Conservation (phyloP, 306 rosid species). For the Glycine soja region DNA sequence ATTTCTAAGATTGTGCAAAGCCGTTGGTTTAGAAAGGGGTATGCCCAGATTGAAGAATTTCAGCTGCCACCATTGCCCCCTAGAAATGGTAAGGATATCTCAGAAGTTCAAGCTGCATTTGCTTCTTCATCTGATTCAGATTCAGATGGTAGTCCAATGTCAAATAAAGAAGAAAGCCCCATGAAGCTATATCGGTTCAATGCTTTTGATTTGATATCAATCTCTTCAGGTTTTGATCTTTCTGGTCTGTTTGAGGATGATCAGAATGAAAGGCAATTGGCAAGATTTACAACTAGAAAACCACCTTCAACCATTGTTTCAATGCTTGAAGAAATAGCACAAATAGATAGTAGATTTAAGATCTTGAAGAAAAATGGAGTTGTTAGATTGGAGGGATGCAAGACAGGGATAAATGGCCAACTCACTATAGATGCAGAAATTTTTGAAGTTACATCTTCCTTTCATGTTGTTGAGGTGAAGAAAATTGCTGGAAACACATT, state of each 20-base stretch:
- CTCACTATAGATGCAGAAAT: slow-evolving; percentile 75
- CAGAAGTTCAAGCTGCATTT: slow-evolving; percentile 46
- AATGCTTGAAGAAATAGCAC: slow-evolving; percentile 68
- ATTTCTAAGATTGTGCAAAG: slow-evolving; percentile 57
- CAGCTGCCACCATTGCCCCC: slow-evolving; percentile 34
- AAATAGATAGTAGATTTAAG: slow-evolving; percentile 56
- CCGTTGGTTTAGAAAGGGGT: slow-evolving; percentile 69
- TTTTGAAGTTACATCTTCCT: slow-evolving; percentile 68
- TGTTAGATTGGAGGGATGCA: slow-evolving; percentile 63
- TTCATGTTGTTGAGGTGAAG: slow-evolving; percentile 68
- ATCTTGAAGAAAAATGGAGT: slow-evolving; percentile 59
- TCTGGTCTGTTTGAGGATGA: slow-evolving; percentile 72
- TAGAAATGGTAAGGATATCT: slow-evolving; percentile 10
- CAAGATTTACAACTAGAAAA: slow-evolving; percentile 55
- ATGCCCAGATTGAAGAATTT: slow-evolving; percentile 41
- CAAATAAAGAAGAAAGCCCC: background rate
- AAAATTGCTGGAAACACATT: slow-evolving; percentile 73
- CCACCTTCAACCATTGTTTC: slow-evolving; percentile 61
- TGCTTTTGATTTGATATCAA: slow-evolving; percentile 80
- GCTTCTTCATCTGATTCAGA: slow-evolving; percentile 19
- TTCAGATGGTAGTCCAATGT: slow-evolving; percentile 6
- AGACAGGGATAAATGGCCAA: slow-evolving; percentile 58
- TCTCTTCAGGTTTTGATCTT: slow-evolving; percentile 72
- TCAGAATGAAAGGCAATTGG: slow-evolving; percentile 8
- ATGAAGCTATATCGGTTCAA: slow-evolving; percentile 57